These are phyloP conservation scores for Vitis cinerea DNA, from an alignment of 164 flowering plant genomes.

Conservation along the genomic window DNA sequence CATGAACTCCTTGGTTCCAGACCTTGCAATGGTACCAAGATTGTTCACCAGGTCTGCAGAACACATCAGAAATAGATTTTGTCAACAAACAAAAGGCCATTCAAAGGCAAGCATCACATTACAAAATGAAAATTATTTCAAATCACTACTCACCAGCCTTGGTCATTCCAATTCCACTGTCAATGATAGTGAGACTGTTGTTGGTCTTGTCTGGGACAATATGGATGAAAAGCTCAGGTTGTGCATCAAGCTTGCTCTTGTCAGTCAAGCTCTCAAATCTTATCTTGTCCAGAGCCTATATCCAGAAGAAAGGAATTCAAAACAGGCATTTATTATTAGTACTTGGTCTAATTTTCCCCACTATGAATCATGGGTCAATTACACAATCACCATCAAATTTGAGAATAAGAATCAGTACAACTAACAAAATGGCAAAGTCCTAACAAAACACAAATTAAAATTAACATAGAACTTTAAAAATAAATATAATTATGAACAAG, in stretches of 20 bases:
- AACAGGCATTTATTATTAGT: no score
- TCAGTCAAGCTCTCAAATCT: constrained; percentile 4
- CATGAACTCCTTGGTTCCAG: constrained; percentile 11
- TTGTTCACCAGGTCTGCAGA: constrained; percentile 10
- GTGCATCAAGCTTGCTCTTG: constrained; percentile 1
- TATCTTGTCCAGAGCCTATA: constrained; percentile 9
- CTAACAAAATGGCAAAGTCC: no score
- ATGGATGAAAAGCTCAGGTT: constrained; percentile 9
- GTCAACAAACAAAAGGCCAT: not conserved
- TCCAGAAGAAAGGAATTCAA: not conserved
- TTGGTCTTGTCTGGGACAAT: constrained; percentile 5
- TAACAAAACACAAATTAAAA: no score
- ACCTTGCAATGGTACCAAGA: constrained; percentile 9
- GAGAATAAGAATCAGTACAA: no score
- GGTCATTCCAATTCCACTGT: constrained; percentile 11
- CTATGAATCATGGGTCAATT: no score
- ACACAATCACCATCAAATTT: no score
- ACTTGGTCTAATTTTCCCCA: no score
- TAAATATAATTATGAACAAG: no score
- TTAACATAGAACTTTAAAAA: no score
- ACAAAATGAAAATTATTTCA: not conserved
- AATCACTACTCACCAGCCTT: constrained; percentile 3
- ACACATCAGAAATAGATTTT: not conserved
- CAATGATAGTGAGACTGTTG: not conserved
- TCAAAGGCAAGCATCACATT: no score